phyloP scores from a whole-genome alignment of 176 grass and related monocot genomes.

The Cenchrus purpureus region DNA sequence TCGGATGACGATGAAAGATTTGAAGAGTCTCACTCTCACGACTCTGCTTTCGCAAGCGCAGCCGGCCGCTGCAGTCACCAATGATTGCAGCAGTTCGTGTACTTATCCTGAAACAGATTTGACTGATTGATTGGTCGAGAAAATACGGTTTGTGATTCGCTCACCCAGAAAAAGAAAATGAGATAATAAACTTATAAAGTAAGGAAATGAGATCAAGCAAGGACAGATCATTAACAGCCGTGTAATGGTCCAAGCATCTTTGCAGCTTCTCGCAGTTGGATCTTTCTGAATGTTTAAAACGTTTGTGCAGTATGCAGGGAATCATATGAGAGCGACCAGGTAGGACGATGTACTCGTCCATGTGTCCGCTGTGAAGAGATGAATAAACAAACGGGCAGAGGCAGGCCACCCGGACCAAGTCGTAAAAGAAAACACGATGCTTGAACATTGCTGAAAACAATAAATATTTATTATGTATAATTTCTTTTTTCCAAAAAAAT shows the following conservation, averaged over 20 bases:
- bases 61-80: background rate
- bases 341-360: background rate
- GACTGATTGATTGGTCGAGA: background rate
- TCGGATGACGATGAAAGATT: background rate
- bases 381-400: background rate
- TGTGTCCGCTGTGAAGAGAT: background rate
- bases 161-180: background rate
- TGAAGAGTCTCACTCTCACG: background rate
- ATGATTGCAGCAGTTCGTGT: constrained; percentile 25
- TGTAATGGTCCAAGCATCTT: constrained; percentile 5
- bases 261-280: background rate
- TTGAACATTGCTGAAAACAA: background rate
- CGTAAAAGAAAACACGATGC: background rate
- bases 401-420: background rate
- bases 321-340: background rate
- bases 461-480: no score
- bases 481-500: no score
- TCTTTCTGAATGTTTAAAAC: background rate
- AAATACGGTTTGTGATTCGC: background rate
- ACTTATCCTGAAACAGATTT: background rate
- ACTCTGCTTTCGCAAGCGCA: background rate
- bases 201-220: background rate
- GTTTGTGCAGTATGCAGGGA: background rate
- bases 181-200: background rate
- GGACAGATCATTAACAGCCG: background rate